Evolutionary conservation across 805 yeast genomes (phyloP), one percentile per base, ranked within the genome.

Genomic region (Metschnikowia noctiluminum): DNA sequence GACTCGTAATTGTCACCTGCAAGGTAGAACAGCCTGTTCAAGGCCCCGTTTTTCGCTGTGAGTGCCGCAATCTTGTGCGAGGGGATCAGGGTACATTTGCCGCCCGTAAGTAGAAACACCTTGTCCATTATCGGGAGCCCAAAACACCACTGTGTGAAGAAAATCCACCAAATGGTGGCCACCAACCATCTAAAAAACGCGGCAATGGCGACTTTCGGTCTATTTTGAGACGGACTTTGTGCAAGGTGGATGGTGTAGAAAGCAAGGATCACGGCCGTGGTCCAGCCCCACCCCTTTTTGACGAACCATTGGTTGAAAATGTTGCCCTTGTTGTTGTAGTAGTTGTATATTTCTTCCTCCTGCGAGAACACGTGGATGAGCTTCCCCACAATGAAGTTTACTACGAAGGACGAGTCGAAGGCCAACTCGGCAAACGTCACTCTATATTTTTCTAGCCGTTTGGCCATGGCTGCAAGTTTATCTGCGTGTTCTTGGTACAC

Each of bases 281-380:
- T 90, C 98, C 97, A 94, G 13, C 81, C 74, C 98, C 98, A 94
- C 2, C 97, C 98, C 27, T 76, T 77, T 60, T 92, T 94, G 35
- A 92, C 97, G 62, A 94, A 88, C 7, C 77, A 41, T 16, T 76
- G 76, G 65, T 92, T 92, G 51, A 91, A 61, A 14, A 89, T 31
- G 61, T 89, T 89, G 43, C 78, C 75, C 67, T 88, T 89, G 48
- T 82, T 72, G 43, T 79, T 77, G 64, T 73, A 78, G 65, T 76
- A 78, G 55, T 76, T 72, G 65, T 72, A 64, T 28, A 77, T 71
- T 49, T 72, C 74, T 43, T 76, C 82, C 14, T 61, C 50, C 15
- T 77, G 78, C 6, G 83, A 70, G 27, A 69, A 57, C 26, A 62
- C 50, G 56, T 74, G 76, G 14, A 80, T 68, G 12, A 82, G 31